Evolutionary conservation across 139 green algal species (phyloP), one percentile per base, ranked within the genome.

Genomic region (Chloropicon primus): DNA sequence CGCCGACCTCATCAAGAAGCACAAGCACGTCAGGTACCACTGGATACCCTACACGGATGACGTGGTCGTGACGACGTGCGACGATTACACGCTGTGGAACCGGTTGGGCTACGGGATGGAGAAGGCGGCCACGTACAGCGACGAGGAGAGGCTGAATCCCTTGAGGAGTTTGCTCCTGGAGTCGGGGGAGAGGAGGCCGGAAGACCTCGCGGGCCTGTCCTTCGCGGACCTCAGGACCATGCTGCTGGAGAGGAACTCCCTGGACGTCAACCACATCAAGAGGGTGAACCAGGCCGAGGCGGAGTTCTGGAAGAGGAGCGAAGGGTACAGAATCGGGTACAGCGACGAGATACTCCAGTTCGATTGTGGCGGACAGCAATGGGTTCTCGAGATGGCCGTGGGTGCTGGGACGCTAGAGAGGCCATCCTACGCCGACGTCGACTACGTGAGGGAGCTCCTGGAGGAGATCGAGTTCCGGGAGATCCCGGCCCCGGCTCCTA

Each of bases 301-400:
- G 0, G 90, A 93, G 76, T 94, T 89, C 76, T 98, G 94, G 94
- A 83, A 82, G 81, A 53, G 83, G 23, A 76, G 24, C 73, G 73
- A 78, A 62, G 82, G 76, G 25, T 17, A 73, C 71, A 72, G 92
- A 0, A 80, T 93, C 25, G 92, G 88, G 25, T 96, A 86, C 85
- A 92, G 85, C 74, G 92, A 98, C 79, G 80, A 97, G 85, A 91
- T 97, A 21, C 85, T 99, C n/a, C 92, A 91, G 0, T 99, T 99
- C 85, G 95, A 99, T 84, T 99, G 95, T 81, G 95, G 94, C 1
- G 95, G 95, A 0, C 89, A 98, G 87, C 95, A 99, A 86, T 98
- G 94, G 93, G 95, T 99, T 80, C 82, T 94, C 72, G 95, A 99
- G 84, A 89, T 95, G 10, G 86, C 84, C 10, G 91, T 93, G 81